Percentiles rank a stretch among this genome's conserved stretches.
These are phyloP conservation scores for Neurospora sp. DNA, from an alignment of 495 filamentous ascomycete species.

Conservation along the genomic window DNA sequence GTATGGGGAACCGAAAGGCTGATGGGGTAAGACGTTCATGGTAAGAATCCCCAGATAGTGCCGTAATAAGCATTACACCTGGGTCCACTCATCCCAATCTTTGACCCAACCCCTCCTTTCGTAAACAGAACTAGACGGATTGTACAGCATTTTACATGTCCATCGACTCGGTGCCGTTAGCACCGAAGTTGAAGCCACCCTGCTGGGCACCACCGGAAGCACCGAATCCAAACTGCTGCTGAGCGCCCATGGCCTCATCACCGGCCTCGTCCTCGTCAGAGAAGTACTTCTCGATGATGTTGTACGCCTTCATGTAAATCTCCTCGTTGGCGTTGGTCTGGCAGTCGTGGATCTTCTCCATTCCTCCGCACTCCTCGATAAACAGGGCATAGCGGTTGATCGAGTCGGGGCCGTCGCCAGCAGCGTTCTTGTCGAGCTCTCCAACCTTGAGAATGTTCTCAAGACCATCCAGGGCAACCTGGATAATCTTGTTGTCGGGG, in stretches of 20 bases:
- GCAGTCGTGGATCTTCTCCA: slow-evolving; percentile 99
- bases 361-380: slow-evolving; percentile 97
- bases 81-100: background rate
- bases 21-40: background rate
- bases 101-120: background rate
- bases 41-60: background rate
- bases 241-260: slow-evolving; percentile 48
- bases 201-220: slow-evolving; percentile 58
- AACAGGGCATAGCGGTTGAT: slow-evolving; percentile 97
- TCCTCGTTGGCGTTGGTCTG: slow-evolving; percentile 99
- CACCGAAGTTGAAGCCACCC: slow-evolving; percentile 79
- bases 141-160: slow-evolving; percentile 66
- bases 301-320: slow-evolving; percentile 99
- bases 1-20: background rate
- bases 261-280: slow-evolving; percentile 91
- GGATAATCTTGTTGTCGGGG: slow-evolving; percentile 99
- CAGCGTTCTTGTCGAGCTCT: slow-evolving; percentile 91
- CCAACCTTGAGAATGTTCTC: slow-evolving; percentile 99
- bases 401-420: slow-evolving; percentile 58
- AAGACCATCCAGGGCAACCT: slow-evolving; percentile 93
- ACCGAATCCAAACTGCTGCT: slow-evolving; percentile 73
- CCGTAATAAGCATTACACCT: background rate
- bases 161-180: slow-evolving; percentile 89
- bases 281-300: slow-evolving; percentile 99
- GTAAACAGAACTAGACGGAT: background rate